phyloP scores from a whole-genome alignment of 805 yeast species.

The Candida vaughaniae region DNA sequence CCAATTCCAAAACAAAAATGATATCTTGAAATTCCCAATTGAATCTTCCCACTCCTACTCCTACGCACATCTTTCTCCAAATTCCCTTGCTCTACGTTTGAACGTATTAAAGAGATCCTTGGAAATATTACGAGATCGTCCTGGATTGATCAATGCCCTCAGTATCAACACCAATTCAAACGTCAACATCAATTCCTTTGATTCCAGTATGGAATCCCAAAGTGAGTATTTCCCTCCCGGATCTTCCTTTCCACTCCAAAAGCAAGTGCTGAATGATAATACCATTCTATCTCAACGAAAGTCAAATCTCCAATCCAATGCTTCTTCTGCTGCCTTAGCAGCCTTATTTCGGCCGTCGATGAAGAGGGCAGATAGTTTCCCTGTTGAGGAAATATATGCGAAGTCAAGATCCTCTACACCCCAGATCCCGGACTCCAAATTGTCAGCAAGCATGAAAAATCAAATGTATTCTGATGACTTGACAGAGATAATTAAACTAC shows the following conservation, averaged over 20 bases:
- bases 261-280: slow-evolving; percentile 1
- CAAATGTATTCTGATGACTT: slow-evolving; percentile 34
- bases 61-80: slow-evolving; percentile 78
- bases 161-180: slow-evolving; percentile 6
- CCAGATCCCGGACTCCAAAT: background rate
- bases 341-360: slow-evolving; percentile 42
- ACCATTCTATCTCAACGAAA: slow-evolving; percentile 8
- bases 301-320: slow-evolving; percentile 41
- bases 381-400: slow-evolving; percentile 20
- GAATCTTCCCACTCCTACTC: slow-evolving; percentile 85
- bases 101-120: slow-evolving; percentile 74
- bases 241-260: slow-evolving; percentile 3
- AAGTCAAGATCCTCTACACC: background rate
- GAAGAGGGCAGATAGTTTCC: slow-evolving; percentile 37
- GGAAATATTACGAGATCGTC: slow-evolving; percentile 68
- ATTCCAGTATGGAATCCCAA: background rate
- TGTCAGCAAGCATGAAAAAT: slow-evolving; percentile 3
- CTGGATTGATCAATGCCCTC: slow-evolving; percentile 41
- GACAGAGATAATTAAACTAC: slow-evolving; percentile 46
- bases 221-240: background rate
- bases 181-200: background rate
- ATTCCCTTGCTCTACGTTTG: slow-evolving; percentile 71
- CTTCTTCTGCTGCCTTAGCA: slow-evolving; percentile 48
- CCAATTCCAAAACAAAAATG: slow-evolving; percentile 16
- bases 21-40: slow-evolving; percentile 64